Conservation (phyloP, 768 basidiomycete species). For the Amanita exitialis region DNA sequence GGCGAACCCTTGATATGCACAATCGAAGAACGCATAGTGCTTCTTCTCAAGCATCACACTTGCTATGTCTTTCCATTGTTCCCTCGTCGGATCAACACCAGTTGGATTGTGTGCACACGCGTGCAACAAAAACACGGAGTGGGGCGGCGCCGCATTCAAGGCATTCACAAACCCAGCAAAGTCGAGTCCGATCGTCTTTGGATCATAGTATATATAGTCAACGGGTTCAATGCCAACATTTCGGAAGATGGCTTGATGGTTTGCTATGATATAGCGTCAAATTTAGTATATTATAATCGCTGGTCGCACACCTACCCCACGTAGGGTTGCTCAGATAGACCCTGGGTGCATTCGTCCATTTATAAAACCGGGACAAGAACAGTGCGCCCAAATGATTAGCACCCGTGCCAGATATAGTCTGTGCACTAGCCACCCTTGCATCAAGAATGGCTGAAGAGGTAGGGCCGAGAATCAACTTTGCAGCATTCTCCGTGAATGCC, state of each 20-base stretch:
- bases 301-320: constrained; percentile 56
- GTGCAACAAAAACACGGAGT: constrained; percentile 85
- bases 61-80: constrained; percentile 78
- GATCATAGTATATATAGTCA: constrained; percentile 91
- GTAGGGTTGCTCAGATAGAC: constrained; percentile 89
- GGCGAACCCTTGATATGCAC: constrained; percentile 96
- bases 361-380: constrained; percentile 80
- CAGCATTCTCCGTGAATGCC: constrained; percentile 74
- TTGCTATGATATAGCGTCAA: constrained; percentile 37
- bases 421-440: constrained; percentile 66
- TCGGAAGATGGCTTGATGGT: constrained; percentile 84
- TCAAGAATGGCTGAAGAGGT: constrained; percentile 63
- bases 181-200: constrained; percentile 81
- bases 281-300: neutral
- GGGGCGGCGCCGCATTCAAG: constrained; percentile 53
- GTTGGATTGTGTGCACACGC: constrained; percentile 97
- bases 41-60: constrained; percentile 58
- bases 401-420: constrained; percentile 94
- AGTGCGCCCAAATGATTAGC: constrained; percentile 90
- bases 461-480: constrained; percentile 71
- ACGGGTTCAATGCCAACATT: constrained; percentile 84
- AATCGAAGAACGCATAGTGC: constrained; percentile 91
- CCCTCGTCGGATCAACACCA: constrained; percentile 84
- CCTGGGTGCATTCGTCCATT: constrained; percentile 53
- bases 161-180: constrained; percentile 54